Evolutionary conservation across 306 rosid species (phyloP).

Genomic region (Morella rubra): DNA sequence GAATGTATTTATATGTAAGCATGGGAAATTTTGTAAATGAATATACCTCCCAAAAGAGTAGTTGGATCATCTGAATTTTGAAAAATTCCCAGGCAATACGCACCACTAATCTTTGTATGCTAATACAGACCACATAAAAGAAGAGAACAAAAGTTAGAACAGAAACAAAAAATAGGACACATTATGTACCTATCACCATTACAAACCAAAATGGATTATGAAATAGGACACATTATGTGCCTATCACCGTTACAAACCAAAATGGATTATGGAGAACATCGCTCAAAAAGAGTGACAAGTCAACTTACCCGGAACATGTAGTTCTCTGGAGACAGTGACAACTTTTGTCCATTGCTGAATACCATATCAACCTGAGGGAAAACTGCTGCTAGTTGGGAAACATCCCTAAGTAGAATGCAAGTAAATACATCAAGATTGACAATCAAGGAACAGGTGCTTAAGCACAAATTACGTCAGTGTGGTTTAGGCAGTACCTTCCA

Average conservation of each 20-base stretch:
- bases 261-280: background rate
- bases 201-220: background rate
- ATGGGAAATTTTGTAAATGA: slow-evolving; percentile 5
- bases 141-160: slow-evolving; percentile 13
- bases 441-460: slow-evolving; percentile 2
- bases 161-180: slow-evolving; percentile 1
- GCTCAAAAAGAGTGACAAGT: slow-evolving; percentile 6
- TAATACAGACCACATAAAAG: slow-evolving; percentile 36
- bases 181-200: background rate
- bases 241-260: background rate
- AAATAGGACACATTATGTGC: background rate
- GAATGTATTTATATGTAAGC: background rate
- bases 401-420: slow-evolving; percentile 51
- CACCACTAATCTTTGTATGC: slow-evolving; percentile 91
- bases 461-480: background rate
- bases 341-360: slow-evolving; percentile 69
- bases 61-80: slow-evolving; percentile 81
- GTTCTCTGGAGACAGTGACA: slow-evolving; percentile 85
- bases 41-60: slow-evolving; percentile 93
- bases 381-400: slow-evolving; percentile 50
- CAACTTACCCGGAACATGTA: slow-evolving; percentile 82
- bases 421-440: slow-evolving; percentile 15
- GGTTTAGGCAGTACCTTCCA: slow-evolving; percentile 59
- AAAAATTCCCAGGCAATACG: slow-evolving; percentile 91
- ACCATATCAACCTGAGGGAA: slow-evolving; percentile 93